phyloP scores from a whole-genome alignment of 2,329 filamentous ascomycete species.

The Paraphoma sp. region DNA sequence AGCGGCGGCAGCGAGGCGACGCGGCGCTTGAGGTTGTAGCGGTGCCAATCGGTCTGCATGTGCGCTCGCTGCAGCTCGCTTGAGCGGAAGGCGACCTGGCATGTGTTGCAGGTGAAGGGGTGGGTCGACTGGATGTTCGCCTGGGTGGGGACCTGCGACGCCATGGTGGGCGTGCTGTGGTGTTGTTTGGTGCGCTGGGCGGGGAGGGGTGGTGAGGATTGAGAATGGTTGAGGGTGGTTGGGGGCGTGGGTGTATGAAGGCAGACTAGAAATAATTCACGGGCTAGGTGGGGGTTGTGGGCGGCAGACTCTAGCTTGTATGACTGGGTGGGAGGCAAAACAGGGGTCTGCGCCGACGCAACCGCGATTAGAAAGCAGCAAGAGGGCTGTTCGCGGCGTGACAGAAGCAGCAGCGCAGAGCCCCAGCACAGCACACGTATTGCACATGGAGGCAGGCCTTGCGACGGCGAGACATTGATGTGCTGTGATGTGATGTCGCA shows the following conservation, averaged over 20 bases:
- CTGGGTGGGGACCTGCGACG: slow-evolving; percentile 43
- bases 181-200: background rate
- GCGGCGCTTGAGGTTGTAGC: slow-evolving; percentile 95
- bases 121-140: slow-evolving; percentile 58
- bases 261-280: slow-evolving; percentile 22
- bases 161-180: slow-evolving; percentile 30
- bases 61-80: slow-evolving; percentile 92
- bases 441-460: background rate
- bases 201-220: background rate
- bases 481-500: background rate
- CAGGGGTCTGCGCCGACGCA: slow-evolving; percentile 6
- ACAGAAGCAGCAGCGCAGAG: background rate
- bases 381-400: slow-evolving; percentile 3
- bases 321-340: slow-evolving; percentile 35
- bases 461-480: slow-evolving; percentile 19
- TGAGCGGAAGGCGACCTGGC: slow-evolving; percentile 93
- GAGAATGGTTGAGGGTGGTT: background rate
- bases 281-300: slow-evolving; percentile 35
- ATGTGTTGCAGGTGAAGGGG: slow-evolving; percentile 98
- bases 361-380: slow-evolving; percentile 14
- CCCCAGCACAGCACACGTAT: background rate
- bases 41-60: slow-evolving; percentile 99
- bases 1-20: slow-evolving; percentile 90
- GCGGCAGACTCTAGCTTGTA: slow-evolving; percentile 17
- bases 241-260: slow-evolving; percentile 5